A percentile compares a stretch with the other conserved stretches of the same genome.
Evolutionary conservation across 768 basidiomycete genomes (phyloP).

Genomic region (Lactarius quietus): DNA sequence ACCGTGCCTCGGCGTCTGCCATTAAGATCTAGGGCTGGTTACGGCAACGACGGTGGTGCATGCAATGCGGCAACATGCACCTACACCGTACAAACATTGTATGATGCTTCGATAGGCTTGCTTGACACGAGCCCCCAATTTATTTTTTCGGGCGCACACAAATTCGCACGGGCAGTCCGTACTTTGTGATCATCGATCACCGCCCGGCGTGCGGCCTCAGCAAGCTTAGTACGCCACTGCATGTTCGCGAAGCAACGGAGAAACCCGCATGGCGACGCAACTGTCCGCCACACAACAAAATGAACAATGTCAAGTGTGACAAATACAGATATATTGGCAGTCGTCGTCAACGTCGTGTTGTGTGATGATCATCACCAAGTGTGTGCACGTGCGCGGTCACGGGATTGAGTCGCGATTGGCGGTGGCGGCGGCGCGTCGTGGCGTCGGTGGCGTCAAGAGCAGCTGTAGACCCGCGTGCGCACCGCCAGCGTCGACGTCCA

Average conservation of each 20-base stretch:
- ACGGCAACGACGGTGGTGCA: background rate
- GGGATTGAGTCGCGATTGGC: too few species aligned
- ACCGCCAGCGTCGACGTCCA: slow-evolving; percentile 18
- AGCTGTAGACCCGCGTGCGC: slow-evolving; percentile 17
- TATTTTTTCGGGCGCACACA: background rate
- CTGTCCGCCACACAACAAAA: too few species aligned
- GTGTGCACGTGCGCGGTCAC: slow-evolving; percentile 1
- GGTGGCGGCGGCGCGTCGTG: slow-evolving; percentile 1
- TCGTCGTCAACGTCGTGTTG: too few species aligned
- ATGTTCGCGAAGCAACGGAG: background rate
- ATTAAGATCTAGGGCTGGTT: background rate
- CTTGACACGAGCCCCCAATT: background rate
- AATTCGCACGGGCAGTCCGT: background rate
- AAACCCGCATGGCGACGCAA: background rate
- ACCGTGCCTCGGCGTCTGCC: too few species aligned
- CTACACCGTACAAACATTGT: background rate
- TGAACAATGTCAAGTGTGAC: background rate
- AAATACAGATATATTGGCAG: background rate
- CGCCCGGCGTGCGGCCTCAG: background rate
- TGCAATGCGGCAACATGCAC: background rate
- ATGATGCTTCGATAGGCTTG: background rate
- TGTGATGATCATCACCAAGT: too few species aligned
- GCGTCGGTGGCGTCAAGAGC: slow-evolving; percentile 24
- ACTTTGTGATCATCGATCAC: too few species aligned
- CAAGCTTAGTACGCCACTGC: background rate